Evolutionary conservation across 2,329 filamentous ascomycete genomes (phyloP), one percentile per base, ranked within the genome.

Genomic region (Diaporthe ilicicola): DNA sequence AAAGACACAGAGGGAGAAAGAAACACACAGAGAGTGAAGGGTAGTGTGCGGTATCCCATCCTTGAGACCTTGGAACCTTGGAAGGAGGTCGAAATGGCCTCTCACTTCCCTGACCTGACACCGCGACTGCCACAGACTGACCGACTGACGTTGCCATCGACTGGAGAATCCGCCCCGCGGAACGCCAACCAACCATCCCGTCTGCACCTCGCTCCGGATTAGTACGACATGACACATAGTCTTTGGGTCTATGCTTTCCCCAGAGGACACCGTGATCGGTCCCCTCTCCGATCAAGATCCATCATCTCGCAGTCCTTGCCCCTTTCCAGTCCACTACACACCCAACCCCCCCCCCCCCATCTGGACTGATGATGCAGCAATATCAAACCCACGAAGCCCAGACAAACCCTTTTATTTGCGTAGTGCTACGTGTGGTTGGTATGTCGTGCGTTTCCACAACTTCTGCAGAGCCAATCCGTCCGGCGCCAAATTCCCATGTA

Each of bases 241-340:
- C n/a, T 50, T 44, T 34, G 27, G 56, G 9, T 42, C 2, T 50
- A 48, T 37, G 59, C 42, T 50, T 7, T 50, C 12, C 27, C 9
- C 59, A 32, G 7, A 64, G 29, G 29, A 24, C 59, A 64, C 27
- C 59, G 44, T 64, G 59, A 64, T 50, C 59, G 59, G 59, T 50
- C 44, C 59, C 42, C 44, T 64, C 59, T 50, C 59, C 59, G 59
- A 64, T 64, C 59, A 50, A 64, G 59, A 64, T 64, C 59, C 59
- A 50, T 64, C 59, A 64, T 48, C 59, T 64, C 44, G 44, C 42
- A 50, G 44, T 10, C 50, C 8, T 24, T 50, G 44, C 59, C 59
- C 59, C 34, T n/a, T n/a, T 34, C 42, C 15, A 44, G 50, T 64
- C 59, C 59, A 64, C 44, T 29, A 34, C 50, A 44, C 59, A 19